Evolutionary conservation across 768 basidiomycete genomes (phyloP).

Genomic region (Termitomyces sp.): DNA sequence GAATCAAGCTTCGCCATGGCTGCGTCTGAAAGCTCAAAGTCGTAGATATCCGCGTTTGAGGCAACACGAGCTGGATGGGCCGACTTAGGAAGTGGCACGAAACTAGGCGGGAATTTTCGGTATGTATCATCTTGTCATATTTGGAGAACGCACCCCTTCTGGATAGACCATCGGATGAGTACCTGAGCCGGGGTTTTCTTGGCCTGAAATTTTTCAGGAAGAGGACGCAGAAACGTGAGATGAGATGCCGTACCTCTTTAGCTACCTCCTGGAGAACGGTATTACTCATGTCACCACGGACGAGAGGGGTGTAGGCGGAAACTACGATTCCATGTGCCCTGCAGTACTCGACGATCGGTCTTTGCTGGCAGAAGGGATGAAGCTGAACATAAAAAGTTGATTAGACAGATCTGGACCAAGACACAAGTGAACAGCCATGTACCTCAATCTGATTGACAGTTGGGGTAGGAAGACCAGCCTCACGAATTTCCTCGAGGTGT

Average conservation of each 20-base stretch:
- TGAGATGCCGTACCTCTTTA: slow-evolving; percentile 41
- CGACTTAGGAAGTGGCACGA: slow-evolving; percentile 79
- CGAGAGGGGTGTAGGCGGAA: slow-evolving; percentile 72
- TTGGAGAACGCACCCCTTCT: slow-evolving; percentile 55
- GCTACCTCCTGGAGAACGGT: slow-evolving; percentile 49
- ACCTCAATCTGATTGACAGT: slow-evolving; percentile 82
- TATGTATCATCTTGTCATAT: not conserved
- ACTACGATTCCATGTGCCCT: slow-evolving; percentile 49
- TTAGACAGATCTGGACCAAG: not conserved
- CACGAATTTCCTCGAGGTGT: slow-evolving; percentile 70
- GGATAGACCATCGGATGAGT: slow-evolving; percentile 72
- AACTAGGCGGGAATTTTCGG: slow-evolving; percentile 36
- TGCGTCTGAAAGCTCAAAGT: no score
- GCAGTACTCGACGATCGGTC: slow-evolving; percentile 73
- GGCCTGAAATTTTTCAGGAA: slow-evolving; percentile 34
- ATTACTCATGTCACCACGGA: slow-evolving; percentile 54
- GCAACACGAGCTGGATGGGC: no score
- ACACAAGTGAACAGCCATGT: slow-evolving; percentile 6
- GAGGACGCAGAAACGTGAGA: not conserved
- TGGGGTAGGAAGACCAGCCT: slow-evolving; percentile 57
- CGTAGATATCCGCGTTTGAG: no score
- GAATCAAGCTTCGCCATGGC: no score
- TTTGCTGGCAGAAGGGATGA: slow-evolving; percentile 79
- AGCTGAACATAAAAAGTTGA: slow-evolving; percentile 34
- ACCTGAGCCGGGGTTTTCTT: slow-evolving; percentile 16